These are phyloP conservation scores for Marasmius sp. DNA, from an alignment of 1,284 basidiomycete genomes.

Conservation along the genomic window DNA sequence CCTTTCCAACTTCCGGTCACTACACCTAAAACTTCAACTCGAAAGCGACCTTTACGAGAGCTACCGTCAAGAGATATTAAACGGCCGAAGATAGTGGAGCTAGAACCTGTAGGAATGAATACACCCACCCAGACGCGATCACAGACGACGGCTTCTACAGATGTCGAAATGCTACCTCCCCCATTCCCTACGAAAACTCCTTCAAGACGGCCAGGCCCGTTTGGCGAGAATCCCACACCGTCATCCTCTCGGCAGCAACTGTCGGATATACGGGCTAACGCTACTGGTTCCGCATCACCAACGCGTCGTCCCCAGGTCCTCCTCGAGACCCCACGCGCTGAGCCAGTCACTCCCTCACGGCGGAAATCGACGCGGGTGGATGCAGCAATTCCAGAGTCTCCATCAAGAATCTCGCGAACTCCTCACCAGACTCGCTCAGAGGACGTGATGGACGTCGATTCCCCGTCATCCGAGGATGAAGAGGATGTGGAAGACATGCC, in stretches of 20 bases:
- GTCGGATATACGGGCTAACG: background rate
- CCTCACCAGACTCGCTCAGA: background rate
- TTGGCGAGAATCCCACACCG: background rate
- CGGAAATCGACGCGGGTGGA: background rate
- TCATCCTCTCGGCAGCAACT: background rate
- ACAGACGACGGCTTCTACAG: background rate
- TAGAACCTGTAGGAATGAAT: background rate
- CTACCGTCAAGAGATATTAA: background rate
- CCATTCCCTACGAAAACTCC: background rate
- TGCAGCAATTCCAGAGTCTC: background rate
- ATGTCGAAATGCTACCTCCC: background rate
- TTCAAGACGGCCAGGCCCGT: background rate
- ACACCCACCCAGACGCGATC: background rate
- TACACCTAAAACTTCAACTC: constrained; percentile 10
- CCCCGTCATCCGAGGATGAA: constrained; percentile 1
- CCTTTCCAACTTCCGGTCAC: background rate
- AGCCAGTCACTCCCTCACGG: background rate
- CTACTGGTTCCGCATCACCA: background rate
- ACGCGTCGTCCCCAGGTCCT: background rate
- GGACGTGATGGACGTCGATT: background rate
- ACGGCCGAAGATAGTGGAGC: background rate
- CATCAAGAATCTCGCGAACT: background rate
- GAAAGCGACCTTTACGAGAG: constrained; percentile 9
- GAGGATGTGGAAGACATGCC: background rate
- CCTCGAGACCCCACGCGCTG: background rate